Base-by-base conservation (phyloP, 176 grass and related monocot species). In the Bromus sterilis region DNA sequence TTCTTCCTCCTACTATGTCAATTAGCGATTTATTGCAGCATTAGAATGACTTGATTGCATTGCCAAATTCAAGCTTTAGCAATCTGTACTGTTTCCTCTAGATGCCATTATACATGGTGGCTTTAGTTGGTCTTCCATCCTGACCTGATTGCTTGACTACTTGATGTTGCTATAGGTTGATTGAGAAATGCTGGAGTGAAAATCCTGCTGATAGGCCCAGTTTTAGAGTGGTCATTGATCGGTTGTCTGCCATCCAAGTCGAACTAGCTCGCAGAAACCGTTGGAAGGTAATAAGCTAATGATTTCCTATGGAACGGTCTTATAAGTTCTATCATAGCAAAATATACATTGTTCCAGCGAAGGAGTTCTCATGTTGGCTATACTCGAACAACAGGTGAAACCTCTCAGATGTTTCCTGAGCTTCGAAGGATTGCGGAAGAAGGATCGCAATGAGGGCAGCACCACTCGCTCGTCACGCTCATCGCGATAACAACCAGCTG, bases 121-220 rank as follows among this genome's bases (percentile, higher is more conserved):
- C n/a, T 64, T 63, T 83, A n/a, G 23, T 87, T 80, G 24, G 4
- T 55, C 21, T 84, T 69, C 76, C 11, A 48, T 30, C 30, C 30
- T 73, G 40, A 64, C 26, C 41, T 74, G 31, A 71, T 80, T 71
- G 34, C 5, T 16, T 71, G 9, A 21, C n/a, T 4, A 51, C 15
- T 77, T 31, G 14, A 76, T 8, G 73, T 24, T 84, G 33, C 65
- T 78, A 46, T 55, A 99, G 96, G 93, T 85, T 99, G 79, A 99
- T 99, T 82, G 93, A 95, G 41, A 58, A 93, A 73, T 99, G 89
- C 87, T 99, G 96, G 96, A 99, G 87, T 21, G 89, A 99, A 72
- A 90, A 93, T 85, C 93, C 96, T 79, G 73, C 85, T 60, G 55
- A 89, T 7, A 95, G 96, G 49, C 96, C 96, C 31, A 82, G 83